A percentile compares a stretch with the other conserved stretches of the same genome.
phyloP scores from a whole-genome alignment of 495 filamentous ascomycete genomes.

The Aspergillus asperescens region DNA sequence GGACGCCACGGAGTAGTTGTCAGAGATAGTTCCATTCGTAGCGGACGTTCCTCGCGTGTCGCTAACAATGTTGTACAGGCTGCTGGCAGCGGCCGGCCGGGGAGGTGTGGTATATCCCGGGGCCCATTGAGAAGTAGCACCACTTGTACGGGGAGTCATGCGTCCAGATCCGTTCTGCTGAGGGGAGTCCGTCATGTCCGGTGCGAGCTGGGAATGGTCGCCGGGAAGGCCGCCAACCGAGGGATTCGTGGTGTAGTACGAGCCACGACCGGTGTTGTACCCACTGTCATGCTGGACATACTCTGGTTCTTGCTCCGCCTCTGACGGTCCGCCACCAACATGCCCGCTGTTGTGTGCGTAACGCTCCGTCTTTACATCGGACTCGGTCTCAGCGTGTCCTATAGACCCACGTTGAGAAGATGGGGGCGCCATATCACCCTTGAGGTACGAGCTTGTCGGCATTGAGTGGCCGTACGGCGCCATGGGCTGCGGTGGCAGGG shows the following conservation, averaged over 20 bases:
- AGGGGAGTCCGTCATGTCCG: slow-evolving; percentile 82
- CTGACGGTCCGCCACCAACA: slow-evolving; percentile 51
- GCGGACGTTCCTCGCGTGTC: slow-evolving; percentile 65
- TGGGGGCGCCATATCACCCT: slow-evolving; percentile 90
- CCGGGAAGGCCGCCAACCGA: slow-evolving; percentile 59
- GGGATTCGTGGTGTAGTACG: slow-evolving; percentile 68
- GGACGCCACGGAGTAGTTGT: slow-evolving; percentile 60
- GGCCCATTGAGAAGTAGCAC: slow-evolving; percentile 65
- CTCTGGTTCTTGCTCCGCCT: slow-evolving; percentile 69
- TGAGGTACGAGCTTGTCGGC: slow-evolving; percentile 63
- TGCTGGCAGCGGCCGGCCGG: slow-evolving; percentile 64
- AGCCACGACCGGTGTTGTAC: slow-evolving; percentile 62
- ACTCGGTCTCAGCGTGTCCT: slow-evolving; percentile 53
- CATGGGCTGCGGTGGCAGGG: slow-evolving; percentile 61
- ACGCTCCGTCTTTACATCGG: slow-evolving; percentile 68
- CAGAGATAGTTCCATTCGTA: slow-evolving; percentile 57
- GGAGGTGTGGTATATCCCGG: slow-evolving; percentile 80
- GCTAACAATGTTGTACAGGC: slow-evolving; percentile 84
- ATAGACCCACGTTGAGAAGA: slow-evolving; percentile 58
- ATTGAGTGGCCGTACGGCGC: slow-evolving; percentile 58
- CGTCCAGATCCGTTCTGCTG: slow-evolving; percentile 81
- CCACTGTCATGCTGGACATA: slow-evolving; percentile 66
- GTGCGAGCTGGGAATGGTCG: slow-evolving; percentile 76
- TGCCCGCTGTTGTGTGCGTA: slow-evolving; percentile 52
- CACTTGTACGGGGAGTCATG: slow-evolving; percentile 76